Conservation (phyloP, 108 stramenopile genomes). For the Poteriospumella lacustris region DNA sequence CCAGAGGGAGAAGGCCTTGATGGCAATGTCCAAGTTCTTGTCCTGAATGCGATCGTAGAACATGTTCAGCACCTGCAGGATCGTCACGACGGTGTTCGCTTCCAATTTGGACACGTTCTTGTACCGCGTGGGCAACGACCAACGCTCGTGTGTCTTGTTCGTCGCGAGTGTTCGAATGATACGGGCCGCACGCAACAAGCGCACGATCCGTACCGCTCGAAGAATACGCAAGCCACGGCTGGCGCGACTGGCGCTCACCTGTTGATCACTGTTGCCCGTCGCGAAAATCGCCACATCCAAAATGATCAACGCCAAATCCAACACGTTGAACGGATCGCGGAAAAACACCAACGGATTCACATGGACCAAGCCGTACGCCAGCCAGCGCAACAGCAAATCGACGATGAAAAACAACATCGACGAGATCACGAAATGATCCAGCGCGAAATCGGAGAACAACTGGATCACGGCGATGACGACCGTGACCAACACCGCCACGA, state of each 20-base stretch:
- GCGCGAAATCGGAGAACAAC: not conserved
- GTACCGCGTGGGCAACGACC: not conserved
- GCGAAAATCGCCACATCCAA: slow-evolving; percentile 28
- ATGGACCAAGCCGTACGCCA: not conserved
- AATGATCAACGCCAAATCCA: slow-evolving; percentile 29
- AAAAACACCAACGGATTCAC: not conserved
- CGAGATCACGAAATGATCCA: not conserved
- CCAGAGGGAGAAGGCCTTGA: slow-evolving; percentile 16
- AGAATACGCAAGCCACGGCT: not conserved
- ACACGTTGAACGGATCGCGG: slow-evolving; percentile 29
- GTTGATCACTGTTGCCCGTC: not conserved
- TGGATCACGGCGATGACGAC: not conserved
- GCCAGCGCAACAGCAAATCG: not conserved
- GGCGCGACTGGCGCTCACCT: not conserved
- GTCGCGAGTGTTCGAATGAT: no score
- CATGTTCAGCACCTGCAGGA: slow-evolving; percentile 1
- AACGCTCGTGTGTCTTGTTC: no score
- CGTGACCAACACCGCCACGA: not conserved
- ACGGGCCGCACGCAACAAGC: not conserved
- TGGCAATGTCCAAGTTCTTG: not conserved
- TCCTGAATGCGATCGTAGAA: slow-evolving; percentile 25
- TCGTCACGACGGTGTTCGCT: not conserved
- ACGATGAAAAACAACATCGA: not conserved
- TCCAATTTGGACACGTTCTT: not conserved
- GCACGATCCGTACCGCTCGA: not conserved